A percentile compares a stretch with the other conserved stretches of the same genome.
Conservation (phyloP, 2,329 filamentous ascomycete genomes). For the Nemania sp. region DNA sequence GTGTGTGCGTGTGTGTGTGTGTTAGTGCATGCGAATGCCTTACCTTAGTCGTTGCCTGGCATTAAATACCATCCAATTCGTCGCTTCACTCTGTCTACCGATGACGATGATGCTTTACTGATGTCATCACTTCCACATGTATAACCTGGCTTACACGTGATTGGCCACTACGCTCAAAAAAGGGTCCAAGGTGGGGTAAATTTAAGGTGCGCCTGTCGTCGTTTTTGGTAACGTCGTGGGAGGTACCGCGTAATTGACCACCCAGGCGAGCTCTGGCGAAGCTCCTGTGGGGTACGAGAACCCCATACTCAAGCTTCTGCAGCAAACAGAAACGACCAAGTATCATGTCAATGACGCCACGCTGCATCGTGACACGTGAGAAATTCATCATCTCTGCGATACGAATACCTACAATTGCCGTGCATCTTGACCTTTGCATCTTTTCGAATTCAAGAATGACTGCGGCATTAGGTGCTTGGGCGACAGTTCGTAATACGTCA, state of each 20-base stretch:
- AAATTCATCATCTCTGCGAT: neutral
- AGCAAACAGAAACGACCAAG: no score
- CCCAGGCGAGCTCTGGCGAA: neutral
- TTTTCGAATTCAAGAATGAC: no score
- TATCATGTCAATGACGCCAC: slow-evolving; percentile 14
- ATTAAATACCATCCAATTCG: slow-evolving; percentile 1
- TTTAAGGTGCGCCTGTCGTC: slow-evolving; percentile 4
- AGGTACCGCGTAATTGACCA: no score
- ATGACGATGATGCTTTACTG: slow-evolving; percentile 18
- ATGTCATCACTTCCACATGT: slow-evolving; percentile 24
- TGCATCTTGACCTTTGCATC: no score
- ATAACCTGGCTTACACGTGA: neutral
- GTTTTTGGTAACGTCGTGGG: no score
- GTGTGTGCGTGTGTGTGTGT: neutral
- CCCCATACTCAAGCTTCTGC: no score
- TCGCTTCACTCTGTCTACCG: neutral
- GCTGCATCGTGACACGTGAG: slow-evolving; percentile 19
- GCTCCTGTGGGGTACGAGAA: slow-evolving; percentile 6
- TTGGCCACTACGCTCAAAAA: slow-evolving; percentile 1
- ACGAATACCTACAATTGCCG: no score
- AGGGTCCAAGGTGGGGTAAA: slow-evolving; percentile 1
- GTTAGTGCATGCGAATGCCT: neutral
- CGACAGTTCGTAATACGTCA: no score
- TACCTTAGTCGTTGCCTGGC: no score
- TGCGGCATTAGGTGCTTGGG: no score